Evolutionary conservation across 1,139 yeast species (phyloP), one percentile per base, ranked within the genome.

Genomic region (Candida pseudocylindracea): DNA sequence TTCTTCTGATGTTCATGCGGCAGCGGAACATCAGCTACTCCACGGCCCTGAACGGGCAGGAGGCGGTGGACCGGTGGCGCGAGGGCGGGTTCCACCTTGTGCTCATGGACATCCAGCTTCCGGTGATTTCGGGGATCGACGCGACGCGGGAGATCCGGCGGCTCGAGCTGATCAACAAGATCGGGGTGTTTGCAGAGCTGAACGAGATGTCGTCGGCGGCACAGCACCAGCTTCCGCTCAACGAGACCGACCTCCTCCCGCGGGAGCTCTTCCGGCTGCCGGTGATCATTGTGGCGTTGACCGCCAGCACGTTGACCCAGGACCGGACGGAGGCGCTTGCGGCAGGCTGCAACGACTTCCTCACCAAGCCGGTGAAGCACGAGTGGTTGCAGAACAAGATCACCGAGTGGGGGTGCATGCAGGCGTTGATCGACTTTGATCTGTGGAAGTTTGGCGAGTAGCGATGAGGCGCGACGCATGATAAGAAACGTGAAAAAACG

Each of bases 381-480:
- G 83, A 73, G 30, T 88, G 98, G 98, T 59, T 88, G 34, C 83
- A 85, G 44, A 81, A 79, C 45, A 88, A 88, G 54, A 79, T 88
- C 37, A 80, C 88, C 4, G 98, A 88, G 53, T 85, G 96, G 96
- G 91, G 91, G 2, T 72, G 80, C 46, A 88, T 88, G 98, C 98
- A 88, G 55, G 96, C 96, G 1, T 57, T 88, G 37, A 85, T 88
- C 50, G 93, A 88, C 53, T 88, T 79, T 50, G 95, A 88, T 50
- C 92, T 93, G 28, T 88, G 94, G 94, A 73, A 73, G 39, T 46
- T 46, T 15, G 20, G 20, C 20, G 20, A 15, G 20, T 15, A 15
- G 20, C 20, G 20, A 15, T 4, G 20, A 15, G 6, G 4, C 20
- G 20, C 20, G 20, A 15, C 20, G 20, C 34, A 26, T 32, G 12